These are phyloP conservation scores for Pelargonium nanum DNA, from an alignment of 345 rosid species.

Conservation along the genomic window DNA sequence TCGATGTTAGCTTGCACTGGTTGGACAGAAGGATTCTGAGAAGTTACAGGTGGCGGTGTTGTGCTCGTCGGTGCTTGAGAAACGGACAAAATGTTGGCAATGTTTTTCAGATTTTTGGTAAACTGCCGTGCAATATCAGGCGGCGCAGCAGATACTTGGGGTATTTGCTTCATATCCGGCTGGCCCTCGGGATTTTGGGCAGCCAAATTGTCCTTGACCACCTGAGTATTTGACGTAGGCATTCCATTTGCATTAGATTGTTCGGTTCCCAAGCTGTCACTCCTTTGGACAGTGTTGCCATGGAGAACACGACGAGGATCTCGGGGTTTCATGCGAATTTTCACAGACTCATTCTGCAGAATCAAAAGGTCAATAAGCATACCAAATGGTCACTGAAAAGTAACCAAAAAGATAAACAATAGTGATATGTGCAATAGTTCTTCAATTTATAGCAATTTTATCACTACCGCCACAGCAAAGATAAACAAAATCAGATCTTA, in stretches of 20 bases:
- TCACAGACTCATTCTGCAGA: conserved; percentile 57
- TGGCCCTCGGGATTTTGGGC: conserved; percentile 27
- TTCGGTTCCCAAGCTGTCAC: conserved; percentile 37
- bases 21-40: conserved; percentile 31
- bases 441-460: too few relatives aligned
- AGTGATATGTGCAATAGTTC: too few relatives aligned
- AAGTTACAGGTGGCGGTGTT: conserved; percentile 16
- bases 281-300: conserved; percentile 44
- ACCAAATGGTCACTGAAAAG: not conserved
- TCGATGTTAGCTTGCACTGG: conserved; percentile 29
- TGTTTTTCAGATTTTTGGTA: conserved; percentile 56
- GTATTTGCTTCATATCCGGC: conserved; percentile 24
- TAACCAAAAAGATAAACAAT: not conserved
- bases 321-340: conserved; percentile 89
- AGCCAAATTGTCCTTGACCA: conserved; percentile 23
- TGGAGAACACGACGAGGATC: conserved; percentile 93
- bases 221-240: conserved; percentile 19
- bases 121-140: conserved; percentile 58
- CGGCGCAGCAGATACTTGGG: conserved; percentile 25
- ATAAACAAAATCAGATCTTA: too few relatives aligned
- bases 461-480: too few relatives aligned
- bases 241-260: conserved; percentile 36
- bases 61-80: conserved; percentile 39
- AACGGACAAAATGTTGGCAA: conserved; percentile 45
- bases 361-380: not conserved